Conservation (phyloP, 768 basidiomycete species). For the Agrocybe chaxingu region DNA sequence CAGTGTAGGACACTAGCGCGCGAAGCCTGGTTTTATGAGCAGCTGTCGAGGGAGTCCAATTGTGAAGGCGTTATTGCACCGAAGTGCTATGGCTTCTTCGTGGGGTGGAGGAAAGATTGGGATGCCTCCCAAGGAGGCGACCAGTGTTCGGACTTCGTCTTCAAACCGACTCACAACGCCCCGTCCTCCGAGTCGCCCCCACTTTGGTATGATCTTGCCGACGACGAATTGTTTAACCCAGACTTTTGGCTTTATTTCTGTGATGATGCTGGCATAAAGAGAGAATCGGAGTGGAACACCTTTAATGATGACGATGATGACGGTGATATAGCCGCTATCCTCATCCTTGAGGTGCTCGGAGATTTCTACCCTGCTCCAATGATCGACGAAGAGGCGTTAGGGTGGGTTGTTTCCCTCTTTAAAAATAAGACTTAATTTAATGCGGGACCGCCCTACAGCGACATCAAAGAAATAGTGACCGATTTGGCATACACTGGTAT, state of each 20-base stretch:
- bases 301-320: not conserved
- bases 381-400: not conserved
- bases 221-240: too few species aligned
- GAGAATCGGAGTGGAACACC: not conserved
- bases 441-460: not conserved
- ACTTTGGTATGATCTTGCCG: too few species aligned
- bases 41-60: not conserved
- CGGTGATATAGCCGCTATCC: not conserved
- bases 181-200: too few species aligned
- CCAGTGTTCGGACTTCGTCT: too few species aligned
- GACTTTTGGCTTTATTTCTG: not conserved
- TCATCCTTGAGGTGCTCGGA: slow-evolving; percentile 1
- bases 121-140: too few species aligned
- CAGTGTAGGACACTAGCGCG: not conserved
- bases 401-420: not conserved
- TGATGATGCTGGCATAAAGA: not conserved
- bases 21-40: slow-evolving; percentile 4
- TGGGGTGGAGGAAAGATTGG: too few species aligned
- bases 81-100: not conserved
- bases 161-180: too few species aligned
- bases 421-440: not conserved
- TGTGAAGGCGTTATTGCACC: not conserved
- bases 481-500: not conserved
- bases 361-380: not conserved
- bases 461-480: not conserved